Conservation (phyloP, 1,139 yeast genomes). For the Lodderomyces orthopsilosis region DNA sequence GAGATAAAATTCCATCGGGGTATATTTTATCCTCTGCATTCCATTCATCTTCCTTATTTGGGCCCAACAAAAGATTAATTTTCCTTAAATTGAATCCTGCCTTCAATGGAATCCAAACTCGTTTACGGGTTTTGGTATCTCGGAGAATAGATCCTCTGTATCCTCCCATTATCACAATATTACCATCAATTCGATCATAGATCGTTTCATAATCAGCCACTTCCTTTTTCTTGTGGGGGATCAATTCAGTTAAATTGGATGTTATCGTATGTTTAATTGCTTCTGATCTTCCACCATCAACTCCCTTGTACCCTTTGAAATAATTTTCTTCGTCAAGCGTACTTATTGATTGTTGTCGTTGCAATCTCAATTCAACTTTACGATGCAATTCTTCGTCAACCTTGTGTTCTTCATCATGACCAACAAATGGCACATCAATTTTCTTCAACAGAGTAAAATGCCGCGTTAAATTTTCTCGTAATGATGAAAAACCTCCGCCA, state of each 20-base stretch:
- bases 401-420: conserved; percentile 14
- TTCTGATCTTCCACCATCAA: conserved; percentile 63
- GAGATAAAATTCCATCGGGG: conserved; percentile 77
- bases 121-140: conserved; percentile 58
- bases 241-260: conserved; percentile 35
- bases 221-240: conserved; percentile 29
- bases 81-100: conserved; percentile 78
- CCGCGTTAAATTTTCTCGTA: conserved; percentile 19
- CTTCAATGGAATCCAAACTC: conserved; percentile 85
- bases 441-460: conserved; percentile 11
- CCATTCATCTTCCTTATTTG: conserved; percentile 60
- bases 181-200: conserved; percentile 59
- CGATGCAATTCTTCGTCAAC: conserved; percentile 19
- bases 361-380: conserved; percentile 45
- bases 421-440: conserved; percentile 23
- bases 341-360: conserved; percentile 55
- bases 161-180: conserved; percentile 79
- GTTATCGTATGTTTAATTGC: conserved; percentile 66
- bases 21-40: conserved; percentile 50
- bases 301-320: conserved; percentile 53
- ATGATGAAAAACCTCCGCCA: conserved; percentile 27
- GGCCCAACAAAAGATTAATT: conserved; percentile 70
- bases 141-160: conserved; percentile 82
- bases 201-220: conserved; percentile 30
- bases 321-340: conserved; percentile 64